Percentiles rank a stretch among this genome's conserved stretches.
phyloP scores from a whole-genome alignment of 345 rosid species.

The Dipteronia sinensis region DNA sequence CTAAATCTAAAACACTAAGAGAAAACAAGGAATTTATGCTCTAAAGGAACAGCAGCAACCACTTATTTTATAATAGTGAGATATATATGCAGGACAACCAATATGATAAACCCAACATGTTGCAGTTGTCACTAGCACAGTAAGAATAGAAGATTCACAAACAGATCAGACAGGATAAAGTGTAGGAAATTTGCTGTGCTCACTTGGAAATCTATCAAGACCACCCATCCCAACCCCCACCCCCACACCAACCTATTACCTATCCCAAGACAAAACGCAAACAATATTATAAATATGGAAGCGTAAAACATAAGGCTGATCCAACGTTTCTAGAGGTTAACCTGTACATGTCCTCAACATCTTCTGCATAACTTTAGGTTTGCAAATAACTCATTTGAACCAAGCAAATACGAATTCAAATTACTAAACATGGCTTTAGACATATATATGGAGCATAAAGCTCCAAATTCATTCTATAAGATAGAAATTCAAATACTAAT shows the following conservation, averaged over 20 bases:
- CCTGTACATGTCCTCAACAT: not conserved
- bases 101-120: not conserved
- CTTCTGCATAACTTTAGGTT: not conserved
- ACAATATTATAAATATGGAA: not conserved
- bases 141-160: not conserved
- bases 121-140: not conserved
- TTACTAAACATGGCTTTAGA: not conserved
- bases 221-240: not conserved
- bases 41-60: not conserved
- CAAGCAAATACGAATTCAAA: not conserved
- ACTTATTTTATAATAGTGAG: not conserved
- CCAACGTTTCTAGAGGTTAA: not conserved
- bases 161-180: not conserved
- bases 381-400: not conserved
- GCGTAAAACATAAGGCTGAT: not conserved
- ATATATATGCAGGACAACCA: not conserved
- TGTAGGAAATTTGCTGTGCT: not conserved
- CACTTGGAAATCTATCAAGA: not conserved
- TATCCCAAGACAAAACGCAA: not conserved
- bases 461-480: slow-evolving; percentile 12
- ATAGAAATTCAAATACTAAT: slow-evolving; percentile 5
- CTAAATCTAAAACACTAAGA: not conserved
- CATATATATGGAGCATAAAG: not conserved
- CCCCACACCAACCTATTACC: not conserved
- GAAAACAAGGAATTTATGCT: not conserved